A percentile compares a stretch with the other conserved stretches of the same genome.
Evolutionary conservation across 768 basidiomycete species (phyloP).

Genomic region (Multifurca ochricompacta): DNA sequence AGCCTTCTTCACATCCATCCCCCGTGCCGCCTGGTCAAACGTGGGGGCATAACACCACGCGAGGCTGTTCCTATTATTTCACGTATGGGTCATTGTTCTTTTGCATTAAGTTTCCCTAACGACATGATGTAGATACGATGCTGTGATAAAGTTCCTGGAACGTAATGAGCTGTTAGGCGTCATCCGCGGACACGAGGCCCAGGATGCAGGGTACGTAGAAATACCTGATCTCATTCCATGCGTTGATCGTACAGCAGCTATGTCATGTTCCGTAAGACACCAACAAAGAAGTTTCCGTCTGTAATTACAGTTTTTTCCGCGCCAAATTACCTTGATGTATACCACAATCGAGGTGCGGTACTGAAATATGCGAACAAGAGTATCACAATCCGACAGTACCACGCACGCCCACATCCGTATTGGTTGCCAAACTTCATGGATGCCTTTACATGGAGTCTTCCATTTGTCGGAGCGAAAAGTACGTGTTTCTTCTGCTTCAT

Average conservation of each 20-base stretch:
- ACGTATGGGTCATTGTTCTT: slow-evolving; percentile 50
- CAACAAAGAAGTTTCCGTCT: slow-evolving; percentile 89
- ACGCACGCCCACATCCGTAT: slow-evolving; percentile 58
- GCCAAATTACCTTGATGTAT: slow-evolving; percentile 93
- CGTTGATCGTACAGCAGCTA: slow-evolving; percentile 39
- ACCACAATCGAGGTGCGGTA: slow-evolving; percentile 94
- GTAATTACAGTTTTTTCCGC: slow-evolving; percentile 98
- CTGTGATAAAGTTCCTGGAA: slow-evolving; percentile 90
- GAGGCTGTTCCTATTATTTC: slow-evolving; percentile 90
- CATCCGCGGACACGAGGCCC: slow-evolving; percentile 94
- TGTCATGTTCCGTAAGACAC: slow-evolving; percentile 93
- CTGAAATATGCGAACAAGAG: slow-evolving; percentile 96
- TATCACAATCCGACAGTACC: slow-evolving; percentile 72
- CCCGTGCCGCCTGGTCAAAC: slow-evolving; percentile 49
- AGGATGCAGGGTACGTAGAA: slow-evolving; percentile 76
- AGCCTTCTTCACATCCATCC: slow-evolving; percentile 41
- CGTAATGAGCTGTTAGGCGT: slow-evolving; percentile 86
- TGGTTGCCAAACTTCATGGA: slow-evolving; percentile 99
- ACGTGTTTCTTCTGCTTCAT: slow-evolving; percentile 25
- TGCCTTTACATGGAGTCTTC: slow-evolving; percentile 97
- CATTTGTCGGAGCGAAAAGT: slow-evolving; percentile 99
- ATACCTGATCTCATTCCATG: not conserved
- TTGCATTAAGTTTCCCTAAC: not conserved
- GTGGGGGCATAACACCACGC: slow-evolving; percentile 72
- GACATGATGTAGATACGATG: slow-evolving; percentile 51